Conservation (phyloP, 176 grass and related monocot species). For the Poa pratensis region DNA sequence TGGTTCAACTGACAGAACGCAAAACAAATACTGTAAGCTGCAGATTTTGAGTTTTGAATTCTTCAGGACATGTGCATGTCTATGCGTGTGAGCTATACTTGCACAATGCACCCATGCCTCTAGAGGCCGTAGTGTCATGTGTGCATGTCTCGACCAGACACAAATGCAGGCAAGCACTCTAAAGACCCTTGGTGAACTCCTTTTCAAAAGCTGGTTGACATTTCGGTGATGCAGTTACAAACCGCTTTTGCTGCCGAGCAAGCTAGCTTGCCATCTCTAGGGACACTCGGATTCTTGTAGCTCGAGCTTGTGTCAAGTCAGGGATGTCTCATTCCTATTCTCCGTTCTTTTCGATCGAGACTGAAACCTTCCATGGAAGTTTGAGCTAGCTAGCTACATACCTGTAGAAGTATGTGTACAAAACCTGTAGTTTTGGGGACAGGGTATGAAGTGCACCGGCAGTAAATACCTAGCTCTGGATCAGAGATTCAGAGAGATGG, state of each 20-base stretch:
- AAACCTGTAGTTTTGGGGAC: slow-evolving; percentile 38
- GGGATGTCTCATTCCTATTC: slow-evolving; percentile 42
- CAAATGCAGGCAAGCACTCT: background rate
- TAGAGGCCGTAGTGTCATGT: background rate
- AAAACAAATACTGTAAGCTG: background rate
- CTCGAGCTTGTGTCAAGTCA: slow-evolving; percentile 32
- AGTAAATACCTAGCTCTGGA: background rate
- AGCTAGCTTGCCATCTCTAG: slow-evolving; percentile 25
- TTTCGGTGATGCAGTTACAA: slow-evolving; percentile 28
- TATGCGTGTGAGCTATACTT: background rate
- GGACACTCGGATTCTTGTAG: slow-evolving; percentile 42
- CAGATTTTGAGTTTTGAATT: slow-evolving; percentile 15
- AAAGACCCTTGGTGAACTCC: background rate
- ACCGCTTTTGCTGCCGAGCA: slow-evolving; percentile 28
- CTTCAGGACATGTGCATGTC: background rate
- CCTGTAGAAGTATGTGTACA: background rate
- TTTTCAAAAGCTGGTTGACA: slow-evolving; percentile 3
- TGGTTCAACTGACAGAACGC: background rate
- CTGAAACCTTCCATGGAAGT: slow-evolving; percentile 41
- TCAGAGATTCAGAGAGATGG: slow-evolving; percentile 8
- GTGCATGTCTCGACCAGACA: background rate
- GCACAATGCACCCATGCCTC: background rate
- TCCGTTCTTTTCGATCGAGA: slow-evolving; percentile 30
- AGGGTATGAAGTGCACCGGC: slow-evolving; percentile 16
- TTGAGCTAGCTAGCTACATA: slow-evolving; percentile 32